Conservation (phyloP, 2,329 filamentous ascomycete species). For the Penicillium griseofulvum region DNA sequence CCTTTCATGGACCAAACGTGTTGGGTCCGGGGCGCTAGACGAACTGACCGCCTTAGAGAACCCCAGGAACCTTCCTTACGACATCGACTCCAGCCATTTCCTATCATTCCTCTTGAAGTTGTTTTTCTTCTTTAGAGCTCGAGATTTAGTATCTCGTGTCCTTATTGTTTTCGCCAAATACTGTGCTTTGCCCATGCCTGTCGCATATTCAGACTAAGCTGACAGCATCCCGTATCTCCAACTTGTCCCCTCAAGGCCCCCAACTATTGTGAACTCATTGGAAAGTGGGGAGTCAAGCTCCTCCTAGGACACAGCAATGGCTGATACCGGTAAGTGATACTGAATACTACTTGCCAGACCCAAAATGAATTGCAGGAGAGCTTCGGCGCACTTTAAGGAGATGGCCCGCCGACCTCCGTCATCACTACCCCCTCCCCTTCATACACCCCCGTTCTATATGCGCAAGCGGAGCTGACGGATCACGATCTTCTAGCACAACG, state of each 20-base stretch:
- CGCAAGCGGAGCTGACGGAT: conserved; percentile 27
- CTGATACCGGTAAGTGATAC: conserved; percentile 33
- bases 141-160: conserved; percentile 3
- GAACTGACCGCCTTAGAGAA: conserved; percentile 24
- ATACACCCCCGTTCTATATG: neutral
- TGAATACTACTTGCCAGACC: neutral
- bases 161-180: conserved; percentile 9
- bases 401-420: conserved; percentile 21
- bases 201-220: conserved; percentile 24
- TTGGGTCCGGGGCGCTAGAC: conserved; percentile 14
- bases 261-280: conserved; percentile 21
- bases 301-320: conserved; percentile 32
- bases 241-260: conserved; percentile 16
- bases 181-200: conserved; percentile 30
- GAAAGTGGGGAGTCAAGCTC: conserved; percentile 29
- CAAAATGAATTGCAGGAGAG: conserved; percentile 1
- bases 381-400: conserved; percentile 27
- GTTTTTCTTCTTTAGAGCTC: neutral
- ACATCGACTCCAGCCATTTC: conserved; percentile 25
- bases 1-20: neutral
- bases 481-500: conserved; percentile 27
- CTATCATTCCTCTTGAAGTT: conserved; percentile 13
- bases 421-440: conserved; percentile 11
- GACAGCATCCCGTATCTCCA: conserved; percentile 22
- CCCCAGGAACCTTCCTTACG: conserved; percentile 18